These are phyloP conservation scores for Aspergillus tamarii DNA, from an alignment of 2,329 filamentous ascomycete species.

Conservation along the genomic window DNA sequence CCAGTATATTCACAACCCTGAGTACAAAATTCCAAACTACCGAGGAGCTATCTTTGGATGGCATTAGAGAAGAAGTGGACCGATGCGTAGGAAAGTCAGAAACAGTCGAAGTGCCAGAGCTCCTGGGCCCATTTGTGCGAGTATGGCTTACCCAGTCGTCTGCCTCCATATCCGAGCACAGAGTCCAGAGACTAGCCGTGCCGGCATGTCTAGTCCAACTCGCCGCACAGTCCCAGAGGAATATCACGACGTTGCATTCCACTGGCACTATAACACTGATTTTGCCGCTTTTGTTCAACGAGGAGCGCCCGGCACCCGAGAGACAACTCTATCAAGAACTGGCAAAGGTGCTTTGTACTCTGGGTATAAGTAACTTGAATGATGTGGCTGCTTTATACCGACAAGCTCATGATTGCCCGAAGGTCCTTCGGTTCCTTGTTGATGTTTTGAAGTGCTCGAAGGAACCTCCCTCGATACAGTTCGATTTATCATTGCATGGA, in stretches of 20 bases:
- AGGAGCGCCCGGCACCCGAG: conserved; percentile 59
- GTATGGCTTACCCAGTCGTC: conserved; percentile 63
- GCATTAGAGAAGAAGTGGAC: conserved; percentile 36
- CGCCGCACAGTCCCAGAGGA: conserved; percentile 66
- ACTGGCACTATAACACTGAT: conserved; percentile 72
- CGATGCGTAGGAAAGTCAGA: conserved; percentile 45
- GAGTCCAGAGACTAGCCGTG: conserved; percentile 56
- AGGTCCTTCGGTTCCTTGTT: conserved; percentile 70
- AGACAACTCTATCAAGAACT: conserved; percentile 65
- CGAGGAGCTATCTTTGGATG: conserved; percentile 20
- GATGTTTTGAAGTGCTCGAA: conserved; percentile 74
- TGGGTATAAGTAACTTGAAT: conserved; percentile 78
- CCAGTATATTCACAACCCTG: conserved; percentile 63
- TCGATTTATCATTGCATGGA: conserved; percentile 85
- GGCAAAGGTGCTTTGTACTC: conserved; percentile 68
- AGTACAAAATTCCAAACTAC: conserved; percentile 31
- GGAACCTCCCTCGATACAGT: conserved; percentile 84
- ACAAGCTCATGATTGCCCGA: conserved; percentile 55
- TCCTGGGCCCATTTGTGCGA: conserved; percentile 42
- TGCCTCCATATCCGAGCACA: conserved; percentile 49
- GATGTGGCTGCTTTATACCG: conserved; percentile 78
- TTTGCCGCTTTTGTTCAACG: conserved; percentile 64
- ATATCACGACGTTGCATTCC: conserved; percentile 71
- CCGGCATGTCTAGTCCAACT: conserved; percentile 65
- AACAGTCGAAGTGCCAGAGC: conserved; percentile 46